phyloP scores from a whole-genome alignment of 495 filamentous ascomycete genomes.

The Penicillium robsamsonii region DNA sequence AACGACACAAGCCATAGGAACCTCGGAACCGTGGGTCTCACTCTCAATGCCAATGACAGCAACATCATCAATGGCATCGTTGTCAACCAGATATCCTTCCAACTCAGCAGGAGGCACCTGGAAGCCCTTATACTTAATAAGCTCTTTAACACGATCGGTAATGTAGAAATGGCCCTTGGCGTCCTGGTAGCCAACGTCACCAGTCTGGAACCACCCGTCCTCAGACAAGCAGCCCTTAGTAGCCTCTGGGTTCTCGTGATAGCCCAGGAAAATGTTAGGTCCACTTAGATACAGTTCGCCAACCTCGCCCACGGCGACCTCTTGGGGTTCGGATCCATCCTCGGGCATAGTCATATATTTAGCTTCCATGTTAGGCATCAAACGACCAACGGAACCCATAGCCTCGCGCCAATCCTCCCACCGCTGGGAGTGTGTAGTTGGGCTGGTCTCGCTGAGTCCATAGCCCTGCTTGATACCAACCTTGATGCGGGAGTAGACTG shows the following conservation, averaged over 20 bases:
- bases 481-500: conserved; percentile 70
- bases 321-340: conserved; percentile 52
- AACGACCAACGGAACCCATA: conserved; percentile 76
- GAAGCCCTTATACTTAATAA: conserved; percentile 89
- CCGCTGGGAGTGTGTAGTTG: conserved; percentile 54
- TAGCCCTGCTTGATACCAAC: conserved; percentile 82
- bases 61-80: conserved; percentile 73
- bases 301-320: conserved; percentile 56
- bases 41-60: conserved; percentile 83
- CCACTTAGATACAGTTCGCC: conserved; percentile 65
- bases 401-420: conserved; percentile 75
- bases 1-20: conserved; percentile 82
- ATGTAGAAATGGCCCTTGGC: conserved; percentile 63
- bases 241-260: conserved; percentile 68
- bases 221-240: conserved; percentile 61
- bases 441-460: conserved; percentile 79
- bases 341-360: conserved; percentile 67
- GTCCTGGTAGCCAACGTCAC: conserved; percentile 63
- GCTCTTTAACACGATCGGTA: conserved; percentile 84
- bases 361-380: conserved; percentile 79
- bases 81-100: conserved; percentile 71
- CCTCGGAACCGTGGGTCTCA: conserved; percentile 67
- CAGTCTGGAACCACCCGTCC: conserved; percentile 63
- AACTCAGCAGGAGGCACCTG: conserved; percentile 87
- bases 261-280: conserved; percentile 70